Conservation (phyloP, 192 early-diverging fungal genomes). For the Backusella macrospora region DNA sequence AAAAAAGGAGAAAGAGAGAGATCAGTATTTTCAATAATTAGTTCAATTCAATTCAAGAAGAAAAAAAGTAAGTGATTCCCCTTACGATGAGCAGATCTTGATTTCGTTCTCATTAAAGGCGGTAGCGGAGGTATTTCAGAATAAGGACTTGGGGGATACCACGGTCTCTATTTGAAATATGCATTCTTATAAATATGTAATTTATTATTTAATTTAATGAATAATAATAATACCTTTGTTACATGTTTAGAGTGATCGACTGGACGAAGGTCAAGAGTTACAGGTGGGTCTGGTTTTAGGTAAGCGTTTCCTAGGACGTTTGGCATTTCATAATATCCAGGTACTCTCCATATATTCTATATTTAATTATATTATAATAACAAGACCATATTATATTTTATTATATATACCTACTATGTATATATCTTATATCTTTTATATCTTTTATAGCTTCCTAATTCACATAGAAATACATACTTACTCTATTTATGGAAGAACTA, state of each 20-base stretch:
- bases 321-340: conserved; percentile 42
- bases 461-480: neutral
- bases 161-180: conserved; percentile 27
- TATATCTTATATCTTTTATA: neutral
- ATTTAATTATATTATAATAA: neutral
- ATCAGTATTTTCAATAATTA: too few species aligned
- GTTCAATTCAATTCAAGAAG: neutral
- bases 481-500: conserved; percentile 8
- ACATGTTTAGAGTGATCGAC: conserved; percentile 31
- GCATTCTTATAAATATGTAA: neutral
- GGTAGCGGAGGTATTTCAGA: conserved; percentile 30
- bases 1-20: too few species aligned
- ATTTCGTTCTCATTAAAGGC: conserved; percentile 30
- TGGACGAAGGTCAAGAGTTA: conserved; percentile 25
- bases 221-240: conserved; percentile 23
- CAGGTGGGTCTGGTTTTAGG: conserved; percentile 30
- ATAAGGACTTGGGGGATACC: conserved; percentile 42
- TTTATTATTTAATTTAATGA: neutral
- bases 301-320: conserved; percentile 42
- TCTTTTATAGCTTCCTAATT: neutral
- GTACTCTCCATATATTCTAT: conserved; percentile 36
- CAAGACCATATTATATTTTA: too few species aligned
- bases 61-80: neutral
- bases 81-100: conserved; percentile 20
- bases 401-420: neutral